Conservation (phyloP, 345 rosid species). For the Salix suchowensis region DNA sequence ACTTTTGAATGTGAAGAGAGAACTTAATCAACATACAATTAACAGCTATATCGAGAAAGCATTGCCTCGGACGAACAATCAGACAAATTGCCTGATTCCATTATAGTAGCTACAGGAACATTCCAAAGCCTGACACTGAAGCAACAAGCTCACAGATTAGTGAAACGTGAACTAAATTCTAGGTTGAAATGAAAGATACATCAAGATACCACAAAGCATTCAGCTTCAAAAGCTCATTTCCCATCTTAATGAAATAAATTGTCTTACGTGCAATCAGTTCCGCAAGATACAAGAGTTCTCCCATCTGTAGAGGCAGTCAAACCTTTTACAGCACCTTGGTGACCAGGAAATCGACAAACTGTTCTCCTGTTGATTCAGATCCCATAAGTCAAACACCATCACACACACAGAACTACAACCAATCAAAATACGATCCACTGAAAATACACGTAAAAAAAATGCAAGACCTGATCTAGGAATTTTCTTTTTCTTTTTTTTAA, state of each 20-base stretch:
- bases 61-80: conserved; percentile 49
- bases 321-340: conserved; percentile 89
- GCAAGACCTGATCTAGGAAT: neutral
- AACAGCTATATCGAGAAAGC: conserved; percentile 3
- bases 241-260: neutral
- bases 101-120: conserved; percentile 67
- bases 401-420: neutral
- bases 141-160: conserved; percentile 2
- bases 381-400: neutral
- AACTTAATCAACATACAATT: neutral
- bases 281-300: conserved; percentile 68
- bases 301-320: conserved; percentile 91
- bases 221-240: neutral
- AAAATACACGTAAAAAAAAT: neutral
- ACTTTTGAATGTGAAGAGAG: conserved; percentile 12
- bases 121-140: conserved; percentile 91
- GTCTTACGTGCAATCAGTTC: conserved; percentile 85
- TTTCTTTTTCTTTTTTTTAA: neutral
- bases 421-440: neutral
- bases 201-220: neutral
- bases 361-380: conserved; percentile 57
- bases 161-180: neutral
- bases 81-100: conserved; percentile 41
- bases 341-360: conserved; percentile 86
- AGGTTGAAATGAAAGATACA: neutral